phyloP scores from a whole-genome alignment of 192 early-diverging fungal species.

The Gonapodya prolifera region DNA sequence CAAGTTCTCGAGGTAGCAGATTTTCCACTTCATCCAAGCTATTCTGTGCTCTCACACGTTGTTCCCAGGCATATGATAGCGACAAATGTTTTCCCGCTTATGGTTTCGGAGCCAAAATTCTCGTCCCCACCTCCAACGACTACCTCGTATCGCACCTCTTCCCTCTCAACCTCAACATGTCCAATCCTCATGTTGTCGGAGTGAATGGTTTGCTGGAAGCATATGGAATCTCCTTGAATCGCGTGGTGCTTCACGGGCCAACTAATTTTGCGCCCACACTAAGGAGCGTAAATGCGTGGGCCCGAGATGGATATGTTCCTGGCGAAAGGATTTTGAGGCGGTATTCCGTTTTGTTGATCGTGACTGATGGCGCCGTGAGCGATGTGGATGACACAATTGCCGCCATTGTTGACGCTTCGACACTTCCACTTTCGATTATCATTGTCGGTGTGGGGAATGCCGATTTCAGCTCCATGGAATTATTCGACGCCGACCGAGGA shows the following conservation, averaged over 20 bases:
- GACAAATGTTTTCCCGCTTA: slow-evolving; percentile 26
- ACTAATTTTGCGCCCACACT: not conserved
- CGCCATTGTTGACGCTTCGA: slow-evolving; percentile 27
- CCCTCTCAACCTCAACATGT: slow-evolving; percentile 14
- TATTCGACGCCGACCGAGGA: slow-evolving; percentile 33
- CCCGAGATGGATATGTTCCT: not conserved
- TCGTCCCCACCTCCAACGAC: slow-evolving; percentile 15
- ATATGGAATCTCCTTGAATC: slow-evolving; percentile 15
- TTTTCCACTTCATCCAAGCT: not conserved
- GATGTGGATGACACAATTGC: slow-evolving; percentile 4
- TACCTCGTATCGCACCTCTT: slow-evolving; percentile 25
- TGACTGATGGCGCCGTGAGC: not conserved
- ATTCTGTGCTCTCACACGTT: no score
- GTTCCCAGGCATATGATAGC: slow-evolving; percentile 32
- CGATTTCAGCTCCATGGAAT: slow-evolving; percentile 31
- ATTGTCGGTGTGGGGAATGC: slow-evolving; percentile 43
- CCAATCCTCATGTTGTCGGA: slow-evolving; percentile 34
- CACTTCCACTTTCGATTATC: slow-evolving; percentile 30
- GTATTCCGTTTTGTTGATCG: not conserved
- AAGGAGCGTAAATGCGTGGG: not conserved
- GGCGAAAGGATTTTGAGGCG: slow-evolving; percentile 9
- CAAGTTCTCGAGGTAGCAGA: slow-evolving; percentile 27
- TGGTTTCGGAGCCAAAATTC: slow-evolving; percentile 33
- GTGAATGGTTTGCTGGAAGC: slow-evolving; percentile 30
- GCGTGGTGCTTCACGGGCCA: not conserved